Percentiles rank a stretch among this genome's conserved stretches.
Conservation (phyloP, 805 yeast genomes). For the Ogataea trehalophila region DNA sequence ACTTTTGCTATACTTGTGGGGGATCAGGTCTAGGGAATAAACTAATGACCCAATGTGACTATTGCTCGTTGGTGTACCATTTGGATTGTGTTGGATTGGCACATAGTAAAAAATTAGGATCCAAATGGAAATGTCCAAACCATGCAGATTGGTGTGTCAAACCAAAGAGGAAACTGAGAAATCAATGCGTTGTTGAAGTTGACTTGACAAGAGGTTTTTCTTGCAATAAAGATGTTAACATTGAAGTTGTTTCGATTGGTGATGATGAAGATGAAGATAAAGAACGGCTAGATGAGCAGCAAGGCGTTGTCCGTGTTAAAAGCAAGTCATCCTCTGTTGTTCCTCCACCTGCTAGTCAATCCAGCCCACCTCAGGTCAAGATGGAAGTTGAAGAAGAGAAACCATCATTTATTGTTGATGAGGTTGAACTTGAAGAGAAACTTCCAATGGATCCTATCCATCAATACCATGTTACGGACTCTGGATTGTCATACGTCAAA, state of each 20-base stretch:
- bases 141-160: constrained; percentile 57
- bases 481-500: constrained; percentile 28
- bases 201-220: constrained; percentile 44
- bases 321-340: too few relatives aligned
- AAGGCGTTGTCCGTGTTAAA: too few relatives aligned
- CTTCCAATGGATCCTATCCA: constrained; percentile 34
- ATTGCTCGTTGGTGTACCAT: constrained; percentile 82
- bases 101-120: constrained; percentile 65
- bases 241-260: constrained; percentile 46
- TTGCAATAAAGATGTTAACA: constrained; percentile 39
- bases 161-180: constrained; percentile 45
- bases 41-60: constrained; percentile 71
- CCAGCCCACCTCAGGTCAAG: not conserved
- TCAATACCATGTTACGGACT: constrained; percentile 28
- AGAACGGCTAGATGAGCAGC: too few relatives aligned
- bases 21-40: constrained; percentile 56
- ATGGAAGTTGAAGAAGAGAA: constrained; percentile 30
- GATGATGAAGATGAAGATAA: constrained; percentile 27
- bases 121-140: constrained; percentile 89
- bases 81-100: constrained; percentile 84
- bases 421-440: constrained; percentile 20
- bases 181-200: constrained; percentile 51
- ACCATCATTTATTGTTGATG: constrained; percentile 9
- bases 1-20: constrained; percentile 74
- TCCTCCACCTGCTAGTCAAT: too few relatives aligned